Evolutionary conservation across 345 rosid genomes (phyloP), one percentile per base, ranked within the genome.

Genomic region (Brassica rapa): DNA sequence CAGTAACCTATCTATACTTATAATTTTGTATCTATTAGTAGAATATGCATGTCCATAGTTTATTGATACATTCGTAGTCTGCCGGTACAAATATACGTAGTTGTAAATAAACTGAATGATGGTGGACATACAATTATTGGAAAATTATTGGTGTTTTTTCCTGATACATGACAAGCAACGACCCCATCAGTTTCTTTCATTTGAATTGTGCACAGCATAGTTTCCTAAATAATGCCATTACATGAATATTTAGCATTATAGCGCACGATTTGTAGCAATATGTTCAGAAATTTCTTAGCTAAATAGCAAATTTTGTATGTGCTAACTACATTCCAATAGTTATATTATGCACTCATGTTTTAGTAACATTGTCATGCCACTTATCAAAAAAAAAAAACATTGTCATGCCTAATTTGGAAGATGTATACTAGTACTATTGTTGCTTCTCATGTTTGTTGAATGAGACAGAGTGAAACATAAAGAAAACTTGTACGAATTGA

Each of bases 111-210:
- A 70, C 12, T 37, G 8, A 77, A 64, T 57, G 14, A 71, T 56
- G 23, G 76, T 64, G 56, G 32, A 41, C 27, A 56, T 72, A 37
- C 16, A 65, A 65, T 65, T 71, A 30, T 72, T 65, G 8, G 35
- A 56, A 77, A 56, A 59, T 77, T 71, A 71, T 71, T 64, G 71
- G 32, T 53, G 27, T 27, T 55, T 71, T 53, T 73, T 16, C 32
- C 72, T 78, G 81, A 71, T 68, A 43, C 67, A 57, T 29, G 67
- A 71, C 59, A 53, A 71, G 39, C 72, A 16, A 6, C 9, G 37
- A 71, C 68, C 75, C n/a, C 67, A 56, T 65, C 19, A 29, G 51
- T 56, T 77, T 37, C 32, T 63, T 57, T 51, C 60, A 55, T 77
- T 71, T 71, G 10, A 55, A 71, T 3, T 64, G 59, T 55, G 6